A percentile compares a stretch with the other conserved stretches of the same genome.
Conservation (phyloP, 768 basidiomycete genomes). For the Amanita pallidorosea region DNA sequence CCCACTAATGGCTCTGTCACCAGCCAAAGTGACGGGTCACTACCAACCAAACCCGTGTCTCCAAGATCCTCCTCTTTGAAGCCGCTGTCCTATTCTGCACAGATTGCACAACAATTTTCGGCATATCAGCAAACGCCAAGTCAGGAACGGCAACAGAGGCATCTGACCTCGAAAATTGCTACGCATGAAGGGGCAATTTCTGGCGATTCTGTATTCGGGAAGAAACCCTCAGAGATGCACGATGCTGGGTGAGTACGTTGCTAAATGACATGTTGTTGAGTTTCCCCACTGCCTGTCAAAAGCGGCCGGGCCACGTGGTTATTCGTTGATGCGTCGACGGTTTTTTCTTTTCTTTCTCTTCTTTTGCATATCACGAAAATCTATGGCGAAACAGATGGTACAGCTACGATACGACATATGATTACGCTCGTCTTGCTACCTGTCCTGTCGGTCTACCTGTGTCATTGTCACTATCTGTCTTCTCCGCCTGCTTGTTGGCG, state of each 20-base stretch:
- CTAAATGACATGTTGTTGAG: constrained; percentile 6
- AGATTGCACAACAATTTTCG: constrained; percentile 57
- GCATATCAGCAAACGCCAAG: constrained; percentile 55
- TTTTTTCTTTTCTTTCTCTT: neutral
- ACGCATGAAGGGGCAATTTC: constrained; percentile 6
- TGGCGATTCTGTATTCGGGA: constrained; percentile 34
- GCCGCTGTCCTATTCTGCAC: constrained; percentile 48
- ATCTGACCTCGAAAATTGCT: constrained; percentile 10
- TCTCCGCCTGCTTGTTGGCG: constrained; percentile 2
- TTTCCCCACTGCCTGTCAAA: constrained; percentile 8
- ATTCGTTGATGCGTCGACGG: neutral
- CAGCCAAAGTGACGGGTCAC: constrained; percentile 13
- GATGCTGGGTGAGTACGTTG: constrained; percentile 66
- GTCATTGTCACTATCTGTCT: constrained; percentile 5
- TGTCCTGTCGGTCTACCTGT: constrained; percentile 8
- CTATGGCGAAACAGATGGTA: constrained; percentile 6
- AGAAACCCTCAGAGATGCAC: constrained; percentile 66
- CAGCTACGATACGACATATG: constrained; percentile 6
- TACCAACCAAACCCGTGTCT: constrained; percentile 18
- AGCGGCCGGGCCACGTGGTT: neutral
- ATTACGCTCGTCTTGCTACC: constrained; percentile 5
- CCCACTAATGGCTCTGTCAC: neutral
- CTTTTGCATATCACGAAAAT: neutral
- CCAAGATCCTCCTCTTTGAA: constrained; percentile 12
- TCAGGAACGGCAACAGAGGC: constrained; percentile 46